Conservation (phyloP, 2,329 filamentous ascomycete species). For the Aspergillus carbonarius region DNA sequence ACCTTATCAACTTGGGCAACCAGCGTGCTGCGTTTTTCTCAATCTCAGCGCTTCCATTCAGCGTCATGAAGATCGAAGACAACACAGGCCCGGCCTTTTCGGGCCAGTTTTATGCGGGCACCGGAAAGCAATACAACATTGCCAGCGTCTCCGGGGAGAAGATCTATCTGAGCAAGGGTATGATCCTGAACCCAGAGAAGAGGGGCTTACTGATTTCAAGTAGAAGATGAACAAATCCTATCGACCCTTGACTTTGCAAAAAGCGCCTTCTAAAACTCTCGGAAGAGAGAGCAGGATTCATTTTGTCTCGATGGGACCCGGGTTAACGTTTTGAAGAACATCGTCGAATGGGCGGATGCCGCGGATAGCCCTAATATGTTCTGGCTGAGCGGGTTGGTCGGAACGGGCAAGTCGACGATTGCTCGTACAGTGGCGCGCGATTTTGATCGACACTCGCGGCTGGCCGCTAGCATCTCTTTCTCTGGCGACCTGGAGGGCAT, state of each 20-base stretch:
- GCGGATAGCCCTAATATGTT: neutral
- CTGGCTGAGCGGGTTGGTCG: neutral
- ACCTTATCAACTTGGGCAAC: too few species aligned
- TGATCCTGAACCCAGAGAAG: too few species aligned
- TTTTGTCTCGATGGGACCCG: neutral
- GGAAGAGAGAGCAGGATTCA: neutral
- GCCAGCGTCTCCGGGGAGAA: too few species aligned
- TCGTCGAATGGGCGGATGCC: neutral
- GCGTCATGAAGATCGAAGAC: too few species aligned
- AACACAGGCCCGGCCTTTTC: too few species aligned
- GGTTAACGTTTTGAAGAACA: neutral
- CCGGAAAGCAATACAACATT: too few species aligned
- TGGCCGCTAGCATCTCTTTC: neutral
- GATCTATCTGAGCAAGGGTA: too few species aligned
- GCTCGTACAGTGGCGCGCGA: neutral
- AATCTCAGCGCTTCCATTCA: too few species aligned
- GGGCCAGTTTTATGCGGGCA: too few species aligned
- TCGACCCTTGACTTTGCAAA: neutral
- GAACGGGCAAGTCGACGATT: neutral
- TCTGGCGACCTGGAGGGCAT: neutral
- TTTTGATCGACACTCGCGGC: neutral
- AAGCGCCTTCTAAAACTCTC: neutral
- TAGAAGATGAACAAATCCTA: neutral
- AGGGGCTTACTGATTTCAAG: too few species aligned
- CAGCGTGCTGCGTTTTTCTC: too few species aligned